A percentile compares a stretch with the other conserved stretches of the same genome.
Conservation (phyloP, 2,329 filamentous ascomycete genomes). For the Ophiostoma himal-ulmi region DNA sequence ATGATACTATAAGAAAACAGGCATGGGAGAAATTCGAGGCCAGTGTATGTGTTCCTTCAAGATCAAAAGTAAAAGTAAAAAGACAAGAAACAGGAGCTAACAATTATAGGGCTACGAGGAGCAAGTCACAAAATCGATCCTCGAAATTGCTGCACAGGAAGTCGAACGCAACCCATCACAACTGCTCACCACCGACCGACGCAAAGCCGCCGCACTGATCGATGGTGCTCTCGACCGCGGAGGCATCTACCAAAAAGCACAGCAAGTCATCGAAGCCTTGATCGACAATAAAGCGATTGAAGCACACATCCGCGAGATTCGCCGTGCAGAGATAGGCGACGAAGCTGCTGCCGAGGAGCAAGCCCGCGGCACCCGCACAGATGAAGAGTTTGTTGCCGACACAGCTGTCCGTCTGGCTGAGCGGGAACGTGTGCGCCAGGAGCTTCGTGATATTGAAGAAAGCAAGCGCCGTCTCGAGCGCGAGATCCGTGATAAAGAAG, state of each 20-base stretch:
- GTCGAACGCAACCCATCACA: slow-evolving; percentile 67
- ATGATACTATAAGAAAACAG: slow-evolving; percentile 70
- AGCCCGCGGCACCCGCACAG: slow-evolving; percentile 61
- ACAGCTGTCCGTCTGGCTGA: slow-evolving; percentile 55
- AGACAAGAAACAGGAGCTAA: slow-evolving; percentile 3
- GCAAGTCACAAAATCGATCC: slow-evolving; percentile 59
- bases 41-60: slow-evolving; percentile 47
- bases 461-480: slow-evolving; percentile 54
- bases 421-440: slow-evolving; percentile 56
- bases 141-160: slow-evolving; percentile 65
- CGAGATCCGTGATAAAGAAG: slow-evolving; percentile 49
- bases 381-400: slow-evolving; percentile 66
- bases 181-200: slow-evolving; percentile 65
- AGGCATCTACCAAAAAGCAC: slow-evolving; percentile 67
- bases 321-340: slow-evolving; percentile 61
- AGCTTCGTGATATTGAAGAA: slow-evolving; percentile 54
- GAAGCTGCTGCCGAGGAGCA: slow-evolving; percentile 63
- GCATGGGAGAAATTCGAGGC: slow-evolving; percentile 69
- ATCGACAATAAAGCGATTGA: slow-evolving; percentile 66
- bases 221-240: slow-evolving; percentile 73
- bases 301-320: slow-evolving; percentile 61
- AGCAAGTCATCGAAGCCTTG: slow-evolving; percentile 59
- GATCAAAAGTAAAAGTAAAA: neutral
- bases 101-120: slow-evolving; percentile 58
- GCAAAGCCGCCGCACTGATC: slow-evolving; percentile 67